These are phyloP conservation scores for Globisporangium paddicum DNA, from an alignment of 352 stramenopile species.

Conservation along the genomic window DNA sequence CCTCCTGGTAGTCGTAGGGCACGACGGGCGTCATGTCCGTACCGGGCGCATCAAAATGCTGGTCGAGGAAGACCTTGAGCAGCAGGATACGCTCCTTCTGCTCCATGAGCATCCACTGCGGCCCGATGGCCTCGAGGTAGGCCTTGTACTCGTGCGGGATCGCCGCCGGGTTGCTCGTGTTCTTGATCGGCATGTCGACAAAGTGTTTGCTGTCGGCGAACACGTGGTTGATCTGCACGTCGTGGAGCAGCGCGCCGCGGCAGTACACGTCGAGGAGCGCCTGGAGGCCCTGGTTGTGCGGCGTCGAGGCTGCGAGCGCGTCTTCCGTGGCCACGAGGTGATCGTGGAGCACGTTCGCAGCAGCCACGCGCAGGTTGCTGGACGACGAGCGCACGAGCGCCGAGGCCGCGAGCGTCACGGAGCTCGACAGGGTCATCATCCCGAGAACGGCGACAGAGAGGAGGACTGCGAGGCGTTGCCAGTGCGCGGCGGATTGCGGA, in stretches of 20 bases:
- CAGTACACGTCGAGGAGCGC: slow-evolving; percentile 34
- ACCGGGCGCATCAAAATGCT: slow-evolving; percentile 60
- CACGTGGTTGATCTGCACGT: slow-evolving; percentile 55
- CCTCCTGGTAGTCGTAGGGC: slow-evolving; percentile 39
- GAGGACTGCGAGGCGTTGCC: slow-evolving; percentile 2
- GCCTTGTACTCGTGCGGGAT: slow-evolving; percentile 24
- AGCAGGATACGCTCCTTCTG: slow-evolving; percentile 19
- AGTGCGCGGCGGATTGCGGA: slow-evolving; percentile 1
- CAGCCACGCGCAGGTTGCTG: slow-evolving; percentile 3
- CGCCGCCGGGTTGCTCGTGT: slow-evolving; percentile 20
- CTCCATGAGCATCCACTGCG: slow-evolving; percentile 15
- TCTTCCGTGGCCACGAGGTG: slow-evolving; percentile 1
- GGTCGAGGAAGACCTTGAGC: slow-evolving; percentile 47
- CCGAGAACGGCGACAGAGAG: not conserved
- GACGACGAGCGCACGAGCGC: slow-evolving; percentile 4
- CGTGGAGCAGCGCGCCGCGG: slow-evolving; percentile 42
- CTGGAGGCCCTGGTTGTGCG: slow-evolving; percentile 1
- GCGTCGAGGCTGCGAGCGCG: not conserved
- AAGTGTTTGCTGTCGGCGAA: slow-evolving; percentile 89
- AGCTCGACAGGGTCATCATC: slow-evolving; percentile 5
- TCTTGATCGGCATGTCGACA: slow-evolving; percentile 85
- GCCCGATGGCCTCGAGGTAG: slow-evolving; percentile 24
- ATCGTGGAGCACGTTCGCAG: not conserved
- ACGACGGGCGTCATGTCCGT: slow-evolving; percentile 34
- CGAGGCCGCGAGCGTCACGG: not conserved